These are phyloP conservation scores for Xylogone sp. DNA, from an alignment of 2,329 filamentous ascomycete species.

Conservation along the genomic window DNA sequence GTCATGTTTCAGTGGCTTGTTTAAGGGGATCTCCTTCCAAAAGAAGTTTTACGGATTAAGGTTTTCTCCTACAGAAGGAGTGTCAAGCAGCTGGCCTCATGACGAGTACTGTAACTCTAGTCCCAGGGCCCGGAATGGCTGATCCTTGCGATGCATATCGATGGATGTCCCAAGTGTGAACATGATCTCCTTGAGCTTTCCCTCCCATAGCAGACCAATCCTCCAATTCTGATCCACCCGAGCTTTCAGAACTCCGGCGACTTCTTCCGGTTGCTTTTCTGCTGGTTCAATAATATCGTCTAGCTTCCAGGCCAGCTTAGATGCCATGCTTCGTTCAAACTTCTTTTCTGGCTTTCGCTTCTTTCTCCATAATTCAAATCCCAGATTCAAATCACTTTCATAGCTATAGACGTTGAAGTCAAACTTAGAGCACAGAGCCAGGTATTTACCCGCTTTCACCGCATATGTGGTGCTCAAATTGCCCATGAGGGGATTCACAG, in stretches of 20 bases:
- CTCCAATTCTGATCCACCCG: constrained; percentile 84
- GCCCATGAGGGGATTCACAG: constrained; percentile 90
- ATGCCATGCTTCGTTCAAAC: constrained; percentile 45
- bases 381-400: constrained; percentile 88
- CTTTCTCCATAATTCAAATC: constrained; percentile 88
- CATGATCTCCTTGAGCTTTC: constrained; percentile 83
- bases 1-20: too few relatives aligned
- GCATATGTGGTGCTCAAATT: constrained; percentile 90
- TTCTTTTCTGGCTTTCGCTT: constrained; percentile 20
- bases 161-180: constrained; percentile 88
- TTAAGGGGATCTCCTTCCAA: too few relatives aligned
- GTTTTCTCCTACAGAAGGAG: not conserved
- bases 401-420: constrained; percentile 99
- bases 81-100: constrained; percentile 37
- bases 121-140: constrained; percentile 72
- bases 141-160: constrained; percentile 71
- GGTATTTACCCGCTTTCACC: constrained; percentile 76
- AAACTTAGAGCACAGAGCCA: constrained; percentile 85
- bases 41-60: not conserved
- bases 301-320: constrained; percentile 49
- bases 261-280: constrained; percentile 53
- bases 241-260: constrained; percentile 85
- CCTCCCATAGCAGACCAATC: constrained; percentile 88
- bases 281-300: constrained; percentile 30
- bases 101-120: constrained; percentile 82